Conservation (phyloP, 2,329 filamentous ascomycete genomes). For the Chalara sp. region DNA sequence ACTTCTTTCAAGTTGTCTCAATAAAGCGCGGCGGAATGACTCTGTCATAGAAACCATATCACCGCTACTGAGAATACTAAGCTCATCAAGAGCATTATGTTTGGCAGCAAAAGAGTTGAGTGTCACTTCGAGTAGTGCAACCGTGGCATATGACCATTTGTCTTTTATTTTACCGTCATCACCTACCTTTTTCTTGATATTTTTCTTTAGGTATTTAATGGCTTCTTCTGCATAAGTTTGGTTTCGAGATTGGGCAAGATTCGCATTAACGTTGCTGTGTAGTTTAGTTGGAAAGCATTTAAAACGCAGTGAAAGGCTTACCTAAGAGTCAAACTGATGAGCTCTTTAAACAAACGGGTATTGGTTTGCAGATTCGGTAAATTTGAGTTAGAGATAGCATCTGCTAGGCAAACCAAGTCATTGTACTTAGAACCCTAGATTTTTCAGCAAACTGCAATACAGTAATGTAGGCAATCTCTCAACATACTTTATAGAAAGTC, state of each 20-base stretch:
- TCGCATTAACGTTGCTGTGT: constrained; percentile 17
- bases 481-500: constrained; percentile 39
- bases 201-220: constrained; percentile 19
- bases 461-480: neutral
- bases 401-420: constrained; percentile 28
- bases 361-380: constrained; percentile 4
- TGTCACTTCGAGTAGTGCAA: constrained; percentile 16
- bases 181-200: constrained; percentile 5
- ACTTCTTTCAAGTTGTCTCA: constrained; percentile 13
- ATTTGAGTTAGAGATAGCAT: constrained; percentile 9
- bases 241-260: constrained; percentile 22
- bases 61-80: constrained; percentile 14
- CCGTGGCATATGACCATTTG: constrained; percentile 14
- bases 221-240: constrained; percentile 18
- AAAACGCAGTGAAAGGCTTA: constrained; percentile 7
- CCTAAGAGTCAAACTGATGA: constrained; percentile 19
- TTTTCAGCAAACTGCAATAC: constrained; percentile 1
- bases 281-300: neutral
- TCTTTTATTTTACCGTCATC: constrained; percentile 15
- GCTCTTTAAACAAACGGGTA: constrained; percentile 19
- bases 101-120: constrained; percentile 14
- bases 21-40: constrained; percentile 14
- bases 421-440: constrained; percentile 29
- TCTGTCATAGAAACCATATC: constrained; percentile 10
- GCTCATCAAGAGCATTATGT: constrained; percentile 10